These are phyloP conservation scores for Pseudogymnoascus pannorum DNA, from an alignment of 2,329 filamentous ascomycete genomes.

Conservation along the genomic window DNA sequence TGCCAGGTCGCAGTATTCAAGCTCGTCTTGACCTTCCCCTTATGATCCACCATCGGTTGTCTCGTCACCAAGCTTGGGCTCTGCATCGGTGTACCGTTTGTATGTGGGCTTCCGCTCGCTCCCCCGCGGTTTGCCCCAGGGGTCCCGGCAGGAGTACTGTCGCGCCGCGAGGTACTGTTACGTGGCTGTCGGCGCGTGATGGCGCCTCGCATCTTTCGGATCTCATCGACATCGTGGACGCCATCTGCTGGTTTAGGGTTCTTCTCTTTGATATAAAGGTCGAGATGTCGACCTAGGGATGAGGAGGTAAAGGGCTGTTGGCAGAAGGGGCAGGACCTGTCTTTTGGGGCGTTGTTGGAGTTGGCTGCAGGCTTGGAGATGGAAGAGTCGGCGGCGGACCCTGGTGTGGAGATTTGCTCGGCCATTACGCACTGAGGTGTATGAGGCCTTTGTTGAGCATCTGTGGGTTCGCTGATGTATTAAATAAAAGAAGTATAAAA, in stretches of 20 bases:
- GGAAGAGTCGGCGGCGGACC: constrained; percentile 27
- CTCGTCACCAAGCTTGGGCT: constrained; percentile 5
- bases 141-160: constrained; percentile 52
- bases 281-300: constrained; percentile 84
- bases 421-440: constrained; percentile 21
- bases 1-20: constrained; percentile 58
- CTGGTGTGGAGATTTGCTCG: constrained; percentile 29
- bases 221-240: constrained; percentile 83
- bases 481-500: background rate
- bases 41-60: constrained; percentile 17
- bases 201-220: constrained; percentile 70
- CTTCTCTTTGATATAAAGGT: constrained; percentile 88
- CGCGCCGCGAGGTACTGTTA: constrained; percentile 46
- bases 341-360: constrained; percentile 48
- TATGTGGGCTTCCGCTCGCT: constrained; percentile 13
- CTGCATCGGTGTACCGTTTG: constrained; percentile 14
- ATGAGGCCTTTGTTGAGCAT: constrained; percentile 1
- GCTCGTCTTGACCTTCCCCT: constrained; percentile 38
- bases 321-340: constrained; percentile 84
- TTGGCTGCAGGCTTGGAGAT: constrained; percentile 4
- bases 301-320: constrained; percentile 87
- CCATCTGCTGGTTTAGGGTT: constrained; percentile 85
- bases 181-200: constrained; percentile 83
- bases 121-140: constrained; percentile 32
- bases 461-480: background rate